Conservation (phyloP, 2,329 filamentous ascomycete species). For the Arthrobotrys conoides region DNA sequence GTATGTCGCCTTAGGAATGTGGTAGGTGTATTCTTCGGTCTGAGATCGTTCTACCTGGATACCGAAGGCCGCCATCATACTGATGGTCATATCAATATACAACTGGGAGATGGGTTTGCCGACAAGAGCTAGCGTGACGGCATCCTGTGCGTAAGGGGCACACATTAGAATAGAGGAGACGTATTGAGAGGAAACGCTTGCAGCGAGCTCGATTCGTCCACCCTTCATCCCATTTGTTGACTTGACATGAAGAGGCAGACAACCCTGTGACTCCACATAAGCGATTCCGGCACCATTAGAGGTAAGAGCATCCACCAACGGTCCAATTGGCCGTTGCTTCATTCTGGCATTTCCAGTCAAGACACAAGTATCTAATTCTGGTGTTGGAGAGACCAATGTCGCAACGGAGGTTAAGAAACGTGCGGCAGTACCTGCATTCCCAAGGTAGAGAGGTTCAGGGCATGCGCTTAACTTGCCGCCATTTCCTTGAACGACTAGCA, state of each 20-base stretch:
- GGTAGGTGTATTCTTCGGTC: conserved; percentile 89
- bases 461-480: conserved; percentile 87
- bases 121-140: conserved; percentile 88
- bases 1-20: conserved; percentile 89
- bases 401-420: conserved; percentile 94
- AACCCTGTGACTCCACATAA: conserved; percentile 86
- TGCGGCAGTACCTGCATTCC: conserved; percentile 96
- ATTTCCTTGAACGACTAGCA: conserved; percentile 88
- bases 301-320: conserved; percentile 89
- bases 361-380: conserved; percentile 77
- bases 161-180: conserved; percentile 98
- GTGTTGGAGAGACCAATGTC: conserved; percentile 80
- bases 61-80: conserved; percentile 96
- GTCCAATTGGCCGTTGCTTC: conserved; percentile 94
- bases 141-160: conserved; percentile 93
- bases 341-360: conserved; percentile 95
- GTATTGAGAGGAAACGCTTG: conserved; percentile 98
- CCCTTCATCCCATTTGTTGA: conserved; percentile 87
- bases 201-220: conserved; percentile 89
- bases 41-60: conserved; percentile 82
- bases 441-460: conserved; percentile 84
- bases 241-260: conserved; percentile 84
- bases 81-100: conserved; percentile 98
- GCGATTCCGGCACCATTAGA: conserved; percentile 88
- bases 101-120: conserved; percentile 98